Evolutionary conservation across 1,139 yeast species (phyloP), one percentile per base, ranked within the genome.

Genomic region (Geotrichum bryndzae): DNA sequence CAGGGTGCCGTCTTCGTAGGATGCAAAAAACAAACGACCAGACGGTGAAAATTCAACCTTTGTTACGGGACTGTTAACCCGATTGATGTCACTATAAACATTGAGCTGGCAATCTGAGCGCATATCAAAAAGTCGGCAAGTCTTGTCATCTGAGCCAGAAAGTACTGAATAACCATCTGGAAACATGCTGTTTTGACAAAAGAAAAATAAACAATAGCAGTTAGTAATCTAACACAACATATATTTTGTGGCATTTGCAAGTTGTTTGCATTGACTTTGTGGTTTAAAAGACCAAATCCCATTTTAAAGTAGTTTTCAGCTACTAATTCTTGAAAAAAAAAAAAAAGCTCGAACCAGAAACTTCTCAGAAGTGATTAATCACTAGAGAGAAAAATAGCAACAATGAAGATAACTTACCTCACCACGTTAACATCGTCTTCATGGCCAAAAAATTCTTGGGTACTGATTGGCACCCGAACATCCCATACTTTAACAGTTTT

Each of bases 71-170:
- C 70, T 60, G 35, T 63, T 53, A 52, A 65, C 11, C 11, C 31
- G 51, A 29, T 59, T 62, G 29, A 78, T 70, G 62, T 85, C 71
- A 10, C 81, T 74, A 73, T 85, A 90, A 18, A 71, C 72, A 5
- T 84, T 80, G 54, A 91, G 72, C 66, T 84, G 86, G 66, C 96
- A 84, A 72, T 88, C 96, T 3, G 92, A 81, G 65, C 97, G 79
- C 57, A 88, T 73, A 71, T 92, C 97, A 73, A 83, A 88, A 60
- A 90, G 73, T 61, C 89, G 80, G n/a, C 89, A 78, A 0, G 80
- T 72, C 1, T 95, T 94, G 71, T 90, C 96, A 68, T 90, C 97
- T 53, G 90, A 82, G 0, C 96, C 97, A 0, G 90, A 80, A 45
- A 79, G 75, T 45, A 76, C 66, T 2, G 77, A 72, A 63, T 82